phyloP scores from a whole-genome alignment of 176 grass and related monocot species.

The Miscanthus lutarioriparius region DNA sequence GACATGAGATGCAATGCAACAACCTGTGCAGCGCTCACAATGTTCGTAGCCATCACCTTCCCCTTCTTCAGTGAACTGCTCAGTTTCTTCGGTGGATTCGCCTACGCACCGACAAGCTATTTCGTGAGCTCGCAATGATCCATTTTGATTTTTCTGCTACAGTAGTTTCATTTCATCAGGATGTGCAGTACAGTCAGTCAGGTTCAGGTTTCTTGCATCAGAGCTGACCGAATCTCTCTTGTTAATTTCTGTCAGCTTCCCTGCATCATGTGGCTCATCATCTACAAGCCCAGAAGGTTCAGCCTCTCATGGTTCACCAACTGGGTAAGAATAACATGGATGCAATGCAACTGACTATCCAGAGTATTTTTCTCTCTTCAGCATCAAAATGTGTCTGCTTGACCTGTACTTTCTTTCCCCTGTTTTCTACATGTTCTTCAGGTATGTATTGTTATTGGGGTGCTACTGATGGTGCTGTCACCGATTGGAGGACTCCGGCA shows the following conservation, averaged over 20 bases:
- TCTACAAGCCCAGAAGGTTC: conserved; percentile 79
- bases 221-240: not conserved
- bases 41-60: conserved; percentile 89
- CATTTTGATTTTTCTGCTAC: not conserved
- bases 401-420: not conserved
- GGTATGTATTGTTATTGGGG: conserved; percentile 83
- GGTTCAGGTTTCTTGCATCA: not conserved
- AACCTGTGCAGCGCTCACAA: conserved; percentile 69
- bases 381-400: no score
- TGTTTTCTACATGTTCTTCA: conserved; percentile 30
- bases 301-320: conserved; percentile 83
- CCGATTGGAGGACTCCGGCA: conserved; percentile 78
- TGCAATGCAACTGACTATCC: not conserved
- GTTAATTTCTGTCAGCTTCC: conserved; percentile 56
- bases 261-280: conserved; percentile 82
- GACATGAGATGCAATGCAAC: conserved; percentile 5
- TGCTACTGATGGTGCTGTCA: conserved; percentile 67
- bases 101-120: conserved; percentile 75
- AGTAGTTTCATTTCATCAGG: not conserved
- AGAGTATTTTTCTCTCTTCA: not conserved
- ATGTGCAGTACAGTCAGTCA: not conserved
- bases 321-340: conserved; percentile 69
- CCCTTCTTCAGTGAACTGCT: conserved; percentile 83
- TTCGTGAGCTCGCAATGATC: conserved; percentile 38
- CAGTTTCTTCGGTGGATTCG: conserved; percentile 87